Conservation (phyloP, 2,329 filamentous ascomycete genomes). For the Calonectria ilicicola region DNA sequence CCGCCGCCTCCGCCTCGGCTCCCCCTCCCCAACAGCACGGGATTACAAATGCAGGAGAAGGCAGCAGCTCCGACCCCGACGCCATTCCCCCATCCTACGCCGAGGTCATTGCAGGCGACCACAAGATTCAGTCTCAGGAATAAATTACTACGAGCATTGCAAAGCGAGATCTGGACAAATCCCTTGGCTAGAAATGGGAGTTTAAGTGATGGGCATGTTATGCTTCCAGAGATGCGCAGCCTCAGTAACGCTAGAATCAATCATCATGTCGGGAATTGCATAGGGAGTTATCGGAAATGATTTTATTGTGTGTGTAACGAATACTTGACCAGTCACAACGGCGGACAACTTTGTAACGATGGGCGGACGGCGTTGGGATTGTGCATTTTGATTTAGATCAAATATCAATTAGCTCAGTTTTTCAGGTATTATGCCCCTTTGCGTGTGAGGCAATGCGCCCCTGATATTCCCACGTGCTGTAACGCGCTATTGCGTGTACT, state of each 20-base stretch:
- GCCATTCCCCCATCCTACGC: conserved; percentile 85
- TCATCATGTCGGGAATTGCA: conserved; percentile 19
- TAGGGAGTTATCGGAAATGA: conserved; percentile 28
- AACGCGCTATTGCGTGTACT: not conserved
- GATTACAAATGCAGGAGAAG: conserved; percentile 53
- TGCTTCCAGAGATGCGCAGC: not conserved
- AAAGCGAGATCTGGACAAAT: not conserved
- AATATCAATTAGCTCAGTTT: conserved; percentile 1
- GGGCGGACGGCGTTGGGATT: conserved; percentile 17
- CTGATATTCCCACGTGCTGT: conserved; percentile 8
- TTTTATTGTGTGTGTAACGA: conserved; percentile 2
- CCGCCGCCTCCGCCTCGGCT: conserved; percentile 38
- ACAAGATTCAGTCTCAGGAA: conserved; percentile 80
- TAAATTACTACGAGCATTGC: conserved; percentile 29
- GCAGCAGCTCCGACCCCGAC: conserved; percentile 52
- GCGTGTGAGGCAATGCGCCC: not conserved
- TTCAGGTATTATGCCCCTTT: not conserved
- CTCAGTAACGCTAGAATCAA: not conserved
- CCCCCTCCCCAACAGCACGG: conserved; percentile 45
- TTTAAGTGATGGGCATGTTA: not conserved
- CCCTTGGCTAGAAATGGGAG: not conserved
- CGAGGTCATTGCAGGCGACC: conserved; percentile 88
- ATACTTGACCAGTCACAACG: conserved; percentile 13
- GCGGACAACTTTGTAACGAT: conserved; percentile 11
- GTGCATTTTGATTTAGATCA: conserved; percentile 21